A percentile compares a stretch with the other conserved stretches of the same genome.
These are phyloP conservation scores for Nannizziopsis arthrosporioides DNA, from an alignment of 2,329 filamentous ascomycete species.

Conservation along the genomic window DNA sequence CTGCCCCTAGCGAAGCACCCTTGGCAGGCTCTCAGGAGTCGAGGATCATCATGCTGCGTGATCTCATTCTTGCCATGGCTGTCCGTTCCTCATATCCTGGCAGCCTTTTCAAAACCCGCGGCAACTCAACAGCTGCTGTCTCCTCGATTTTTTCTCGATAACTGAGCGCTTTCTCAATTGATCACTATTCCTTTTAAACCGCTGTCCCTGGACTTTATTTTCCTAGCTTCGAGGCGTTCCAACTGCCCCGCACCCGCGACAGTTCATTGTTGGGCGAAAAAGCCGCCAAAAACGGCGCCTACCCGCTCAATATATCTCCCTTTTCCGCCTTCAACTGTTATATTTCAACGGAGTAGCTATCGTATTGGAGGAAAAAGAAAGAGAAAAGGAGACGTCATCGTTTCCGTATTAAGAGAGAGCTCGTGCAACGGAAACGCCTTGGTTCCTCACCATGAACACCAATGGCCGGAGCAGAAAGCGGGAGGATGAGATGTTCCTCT, in stretches of 20 bases:
- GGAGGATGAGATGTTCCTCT: constrained; percentile 66
- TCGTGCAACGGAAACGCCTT: background rate
- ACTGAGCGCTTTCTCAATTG: no score
- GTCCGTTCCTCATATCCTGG: background rate
- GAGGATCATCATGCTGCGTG: constrained; percentile 5
- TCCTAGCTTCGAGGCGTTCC: background rate
- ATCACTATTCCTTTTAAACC: no score
- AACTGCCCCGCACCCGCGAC: constrained; percentile 1
- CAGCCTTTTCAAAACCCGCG: no score
- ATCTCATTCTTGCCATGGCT: background rate
- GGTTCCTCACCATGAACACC: constrained; percentile 2
- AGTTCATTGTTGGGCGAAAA: background rate
- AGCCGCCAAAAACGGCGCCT: background rate
- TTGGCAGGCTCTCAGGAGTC: background rate
- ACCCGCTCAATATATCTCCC: background rate
- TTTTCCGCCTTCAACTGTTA: no score
- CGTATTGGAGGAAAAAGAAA: no score
- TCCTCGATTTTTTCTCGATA: no score
- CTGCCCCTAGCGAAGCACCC: background rate
- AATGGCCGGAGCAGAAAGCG: constrained; percentile 6
- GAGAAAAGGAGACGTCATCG: background rate
- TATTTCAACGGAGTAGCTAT: no score
- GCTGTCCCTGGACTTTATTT: background rate
- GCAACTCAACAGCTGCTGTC: no score
- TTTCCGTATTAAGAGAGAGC: background rate